Evolutionary conservation across 2,329 filamentous ascomycete species (phyloP), one percentile per base, ranked within the genome.

Genomic region (Fusarium oxysporum): DNA sequence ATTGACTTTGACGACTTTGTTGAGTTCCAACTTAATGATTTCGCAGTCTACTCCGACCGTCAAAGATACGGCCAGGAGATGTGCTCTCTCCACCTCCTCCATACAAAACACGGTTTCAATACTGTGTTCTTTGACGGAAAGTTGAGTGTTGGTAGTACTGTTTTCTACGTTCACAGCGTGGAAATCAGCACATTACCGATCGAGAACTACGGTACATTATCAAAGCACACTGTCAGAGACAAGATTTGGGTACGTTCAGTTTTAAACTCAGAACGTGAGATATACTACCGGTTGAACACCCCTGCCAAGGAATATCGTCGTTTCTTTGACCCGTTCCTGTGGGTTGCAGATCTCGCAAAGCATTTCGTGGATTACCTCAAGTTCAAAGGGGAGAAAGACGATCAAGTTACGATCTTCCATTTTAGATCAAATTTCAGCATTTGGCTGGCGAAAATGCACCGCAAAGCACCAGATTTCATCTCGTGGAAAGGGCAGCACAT

Each of bases 291-390:
- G 14, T 80, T 97, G 0, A 78, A 78, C 5, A 79, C 59, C 0
- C 92, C 93, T 0, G 84, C 89, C 0, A 33, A 70, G 0, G 89
- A 91, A 41, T 97, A 96, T 75, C 70, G 68, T 16, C 82, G 89
- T 4, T 95, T 91, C 74, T 87, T 91, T 65, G 54, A 81, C 0
- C 86, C 89, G 0, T 96, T 94, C 68, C 66, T 91, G 0, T 96
- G 93, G 93, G 80, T 95, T 2, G 91, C 90, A 0, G 86, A 92
- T 58, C 82, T 96, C 1, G 86, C 88, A 0, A 96, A 95, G 77
- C 90, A 94, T 74, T 86, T 92, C 30, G 85, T 95, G 3, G 92
- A 95, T 69, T 96, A 88, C 72, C 83, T 92, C 53, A 79, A 81
- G 6, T 55, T 78, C 14, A 80, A 83, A 65, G 73, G 79, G 6